Base-by-base conservation (phyloP, 2,329 filamentous ascomycete genomes). In the Sporothrix mexicana region DNA sequence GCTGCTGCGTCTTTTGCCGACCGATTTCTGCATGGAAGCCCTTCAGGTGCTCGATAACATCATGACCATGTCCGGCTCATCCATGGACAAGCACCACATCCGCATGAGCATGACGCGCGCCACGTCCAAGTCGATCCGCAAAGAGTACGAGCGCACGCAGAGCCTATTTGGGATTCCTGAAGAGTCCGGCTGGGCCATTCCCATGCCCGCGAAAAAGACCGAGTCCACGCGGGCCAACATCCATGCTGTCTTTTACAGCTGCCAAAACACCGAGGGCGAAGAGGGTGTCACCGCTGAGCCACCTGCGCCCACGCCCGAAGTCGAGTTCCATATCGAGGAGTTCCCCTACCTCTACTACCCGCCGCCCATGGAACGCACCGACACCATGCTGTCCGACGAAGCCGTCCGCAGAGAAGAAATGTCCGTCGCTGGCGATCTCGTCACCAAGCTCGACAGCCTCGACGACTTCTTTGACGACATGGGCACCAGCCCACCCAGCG, bases 91-190 rank as follows among this genome's bases (percentile, higher is more conserved):
- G 77, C 94, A 98, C 77, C 94, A 98, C 79, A 84, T 99, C 73
- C 90, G 96, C 53, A 99, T 99, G 97, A 98, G 95, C 81, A 98
- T 99, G 94, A 95, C 94, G 5, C 92, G 93, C 13, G 91, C 93
- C 0, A 94, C 94, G 2, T 96, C 94, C 0, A 92, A 93, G 77
- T 90, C 92, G 0, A 92, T 96, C 68, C 91, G 93, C 67, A 98
- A 98, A 80, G 95, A 98, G 81, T 98, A 97, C 77, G 95, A 97
- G 79, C 91, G 93, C 25, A 97, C 94, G 0, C 93, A 97, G 80
- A 98, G 94, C 78, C 83, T 99, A 47, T 99, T 98, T 80, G 97
- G 97, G 41, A 98, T 99, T 73, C 96, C 96, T 0, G 95, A 98
- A 79, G 91, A 94, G 25, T 96, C 93, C 17, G 96, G 96, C 1